phyloP scores from a whole-genome alignment of 345 rosid genomes.

The Eutrema heterophyllum region DNA sequence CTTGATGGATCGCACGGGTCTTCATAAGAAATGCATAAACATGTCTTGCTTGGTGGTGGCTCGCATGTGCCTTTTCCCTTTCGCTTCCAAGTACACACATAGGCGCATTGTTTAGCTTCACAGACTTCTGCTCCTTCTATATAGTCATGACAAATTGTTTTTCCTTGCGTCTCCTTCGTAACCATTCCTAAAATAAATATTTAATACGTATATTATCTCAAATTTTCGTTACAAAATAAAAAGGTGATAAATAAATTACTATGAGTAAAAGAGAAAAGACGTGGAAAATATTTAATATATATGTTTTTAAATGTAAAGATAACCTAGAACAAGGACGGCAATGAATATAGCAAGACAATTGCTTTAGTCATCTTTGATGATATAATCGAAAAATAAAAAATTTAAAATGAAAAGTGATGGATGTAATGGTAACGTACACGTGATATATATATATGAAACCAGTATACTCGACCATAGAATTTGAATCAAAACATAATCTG shows the following conservation, averaged over 20 bases:
- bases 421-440: background rate
- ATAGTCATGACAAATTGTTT: background rate
- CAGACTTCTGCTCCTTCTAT: no score
- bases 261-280: background rate
- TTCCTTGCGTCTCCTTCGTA: background rate
- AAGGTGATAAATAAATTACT: background rate
- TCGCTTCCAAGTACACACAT: no score
- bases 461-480: no score
- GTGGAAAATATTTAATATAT: background rate
- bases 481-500: no score
- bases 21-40: no score
- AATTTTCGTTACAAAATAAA: background rate
- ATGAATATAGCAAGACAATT: background rate
- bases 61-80: no score
- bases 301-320: no score
- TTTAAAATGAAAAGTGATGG: background rate
- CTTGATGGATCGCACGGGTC: no score
- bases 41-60: no score
- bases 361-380: background rate
- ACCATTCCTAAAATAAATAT: background rate
- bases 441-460: background rate
- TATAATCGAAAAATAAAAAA: background rate
- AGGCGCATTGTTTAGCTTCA: no score
- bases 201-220: background rate
- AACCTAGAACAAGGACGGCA: background rate